A percentile compares a stretch with the other conserved stretches of the same genome.
These are phyloP conservation scores for Xylariaceae sp. DNA, from an alignment of 2,329 filamentous ascomycete species.

Conservation along the genomic window DNA sequence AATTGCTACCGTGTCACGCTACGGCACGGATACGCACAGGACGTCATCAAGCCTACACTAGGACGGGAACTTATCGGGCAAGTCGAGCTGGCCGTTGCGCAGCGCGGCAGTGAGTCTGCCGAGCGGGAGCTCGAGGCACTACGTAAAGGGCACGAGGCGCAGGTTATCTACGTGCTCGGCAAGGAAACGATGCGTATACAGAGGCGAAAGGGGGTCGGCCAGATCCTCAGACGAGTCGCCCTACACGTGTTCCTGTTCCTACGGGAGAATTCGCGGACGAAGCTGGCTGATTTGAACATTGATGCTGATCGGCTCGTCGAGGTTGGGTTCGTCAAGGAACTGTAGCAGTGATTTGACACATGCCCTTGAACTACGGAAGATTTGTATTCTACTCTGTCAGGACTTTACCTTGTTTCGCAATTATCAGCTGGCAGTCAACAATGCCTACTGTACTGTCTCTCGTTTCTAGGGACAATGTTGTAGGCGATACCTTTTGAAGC, in stretches of 20 bases:
- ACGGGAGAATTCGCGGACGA: conserved; percentile 4
- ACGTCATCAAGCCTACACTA: conserved; percentile 1
- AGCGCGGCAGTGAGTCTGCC: neutral
- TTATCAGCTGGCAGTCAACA: too few species aligned
- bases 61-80: conserved; percentile 2
- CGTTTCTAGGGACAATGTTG: too few species aligned
- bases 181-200: conserved; percentile 4
- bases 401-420: too few species aligned
- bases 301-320: conserved; percentile 3
- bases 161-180: conserved; percentile 5
- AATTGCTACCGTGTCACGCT: conserved; percentile 1
- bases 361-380: too few species aligned
- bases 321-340: conserved; percentile 6
- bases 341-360: too few species aligned
- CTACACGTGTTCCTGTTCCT: conserved; percentile 1
- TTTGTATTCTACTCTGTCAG: too few species aligned
- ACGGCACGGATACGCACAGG: conserved; percentile 2
- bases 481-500: too few species aligned
- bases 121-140: conserved; percentile 1
- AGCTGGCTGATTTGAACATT: conserved; percentile 2
- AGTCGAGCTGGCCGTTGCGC: conserved; percentile 1
- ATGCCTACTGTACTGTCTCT: too few species aligned
- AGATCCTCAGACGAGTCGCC: neutral
- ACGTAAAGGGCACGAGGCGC: neutral
- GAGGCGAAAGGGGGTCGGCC: neutral